Percentiles rank a stretch among this genome's conserved stretches.
Conservation (phyloP, 371 early-diverging fungal genomes). For the Amoeboaphelidium protococcarum region DNA sequence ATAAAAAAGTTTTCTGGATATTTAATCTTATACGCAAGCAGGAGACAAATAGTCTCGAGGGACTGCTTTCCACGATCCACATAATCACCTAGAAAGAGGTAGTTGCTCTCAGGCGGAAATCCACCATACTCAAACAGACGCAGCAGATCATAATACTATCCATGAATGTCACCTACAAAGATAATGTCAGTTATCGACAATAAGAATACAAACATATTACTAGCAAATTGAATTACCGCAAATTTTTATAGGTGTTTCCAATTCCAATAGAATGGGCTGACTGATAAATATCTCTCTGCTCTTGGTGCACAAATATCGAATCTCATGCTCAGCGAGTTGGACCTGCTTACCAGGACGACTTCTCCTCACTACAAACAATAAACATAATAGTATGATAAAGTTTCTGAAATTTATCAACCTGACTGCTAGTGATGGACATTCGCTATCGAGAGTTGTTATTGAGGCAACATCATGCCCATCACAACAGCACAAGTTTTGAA, state of each 20-base stretch:
- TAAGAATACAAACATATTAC: conserved; percentile 70
- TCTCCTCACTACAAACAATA: conserved; percentile 38
- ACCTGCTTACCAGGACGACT: conserved; percentile 71
- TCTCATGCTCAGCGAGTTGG: conserved; percentile 36
- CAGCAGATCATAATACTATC: conserved; percentile 80
- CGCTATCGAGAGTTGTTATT: conserved; percentile 9
- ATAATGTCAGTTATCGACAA: conserved; percentile 30
- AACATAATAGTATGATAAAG: neutral
- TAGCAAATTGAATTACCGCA: conserved; percentile 71
- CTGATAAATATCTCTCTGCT: conserved; percentile 69
- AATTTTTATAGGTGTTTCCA: conserved; percentile 79
- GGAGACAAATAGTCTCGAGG: conserved; percentile 34
- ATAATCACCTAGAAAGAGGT: conserved; percentile 86
- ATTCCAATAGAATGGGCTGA: conserved; percentile 71
- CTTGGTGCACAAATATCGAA: conserved; percentile 39
- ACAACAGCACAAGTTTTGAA: neutral
- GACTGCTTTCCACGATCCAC: conserved; percentile 85
- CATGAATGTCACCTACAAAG: conserved; percentile 44
- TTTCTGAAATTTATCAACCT: neutral
- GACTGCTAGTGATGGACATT: conserved; percentile 3
- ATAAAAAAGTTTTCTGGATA: conserved; percentile 92
- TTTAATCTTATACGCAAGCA: conserved; percentile 74
- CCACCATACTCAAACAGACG: conserved; percentile 79
- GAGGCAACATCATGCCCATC: conserved; percentile 7
- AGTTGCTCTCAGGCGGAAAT: conserved; percentile 67